Base-by-base conservation (phyloP, 257 asterid species). In the Nemophila menziesii region DNA sequence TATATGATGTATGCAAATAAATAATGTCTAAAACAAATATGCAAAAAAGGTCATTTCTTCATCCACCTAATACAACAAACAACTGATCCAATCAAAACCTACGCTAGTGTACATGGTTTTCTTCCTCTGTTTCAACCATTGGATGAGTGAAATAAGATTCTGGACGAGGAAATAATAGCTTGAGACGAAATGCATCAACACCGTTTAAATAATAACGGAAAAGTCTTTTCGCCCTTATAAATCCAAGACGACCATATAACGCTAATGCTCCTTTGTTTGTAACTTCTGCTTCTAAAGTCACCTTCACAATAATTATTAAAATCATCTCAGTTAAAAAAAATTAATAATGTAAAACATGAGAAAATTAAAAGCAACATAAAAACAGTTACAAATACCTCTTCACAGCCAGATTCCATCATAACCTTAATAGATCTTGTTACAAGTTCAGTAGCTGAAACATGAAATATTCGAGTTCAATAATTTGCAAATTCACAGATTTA, bases 221-320 rank as follows among this genome's bases (percentile, higher is more conserved):
- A 56, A 90, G 93, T 69, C 98, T 76, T 73, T 89, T 89, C 16
- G 98, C 82, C 56, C 92, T 72, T 9, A 89, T 74, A 51, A 90
- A 90, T 15, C 98, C 98, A 50, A 90, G 78, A 21, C 93, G 82
- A 5, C 98, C 95, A 42, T 90, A 90, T 4, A 90, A 56, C 0
- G 96, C 96, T 43, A 90, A 86, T 14, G 98, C 98, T 55, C 96
- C 96, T 62, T 78, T 72, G 56, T 90, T 90, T 7, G 86, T 85
- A 42, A 85, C 98, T 63, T 90, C 98, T 37, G 98, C 96, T 69
- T 90, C 98, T 60, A 90, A 57, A 17, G 96, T 82, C 57, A 86
- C 97, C 96, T 86, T 59, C 58, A 33, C 38, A 34, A 47, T 8
- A 19, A 42, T 20, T 44, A 33, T 29, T 29, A 13, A 29, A 29